A percentile compares a stretch with the other conserved stretches of the same genome.
These are phyloP conservation scores for Sordariomycetes sp. DNA, from an alignment of 2,329 filamentous ascomycete genomes.

Conservation along the genomic window DNA sequence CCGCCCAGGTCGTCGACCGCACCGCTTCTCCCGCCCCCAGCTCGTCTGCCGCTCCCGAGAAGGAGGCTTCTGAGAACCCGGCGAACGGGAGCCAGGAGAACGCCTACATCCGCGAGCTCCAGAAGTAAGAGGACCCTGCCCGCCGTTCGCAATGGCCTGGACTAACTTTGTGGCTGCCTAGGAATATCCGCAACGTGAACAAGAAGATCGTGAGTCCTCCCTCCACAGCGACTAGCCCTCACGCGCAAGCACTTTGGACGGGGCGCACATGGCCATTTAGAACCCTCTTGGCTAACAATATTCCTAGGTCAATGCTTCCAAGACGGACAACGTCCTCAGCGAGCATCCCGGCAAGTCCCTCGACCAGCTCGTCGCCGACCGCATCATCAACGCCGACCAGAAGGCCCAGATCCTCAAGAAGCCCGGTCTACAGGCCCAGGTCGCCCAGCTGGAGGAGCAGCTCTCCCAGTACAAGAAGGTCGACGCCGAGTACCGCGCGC, in stretches of 20 bases:
- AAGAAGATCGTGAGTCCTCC: constrained; percentile 76
- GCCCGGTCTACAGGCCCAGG: constrained; percentile 57
- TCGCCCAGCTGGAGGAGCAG: constrained; percentile 64
- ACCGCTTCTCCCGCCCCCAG: constrained; percentile 45
- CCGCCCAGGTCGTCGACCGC: constrained; percentile 35
- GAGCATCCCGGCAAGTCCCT: constrained; percentile 62
- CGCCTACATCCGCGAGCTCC: constrained; percentile 74
- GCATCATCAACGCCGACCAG: constrained; percentile 73
- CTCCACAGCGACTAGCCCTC: background rate
- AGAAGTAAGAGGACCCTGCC: constrained; percentile 54
- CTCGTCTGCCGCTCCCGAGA: constrained; percentile 34
- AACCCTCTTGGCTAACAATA: background rate
- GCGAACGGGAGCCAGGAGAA: constrained; percentile 62
- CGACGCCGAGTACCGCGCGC: constrained; percentile 58
- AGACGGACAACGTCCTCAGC: constrained; percentile 58
- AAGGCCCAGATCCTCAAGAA: constrained; percentile 70
- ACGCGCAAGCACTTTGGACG: background rate
- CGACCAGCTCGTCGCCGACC: constrained; percentile 59
- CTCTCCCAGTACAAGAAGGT: constrained; percentile 65
- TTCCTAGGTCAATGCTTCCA: constrained; percentile 56
- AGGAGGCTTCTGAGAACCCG: constrained; percentile 44
- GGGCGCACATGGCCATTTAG: background rate
- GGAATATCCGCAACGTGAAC: constrained; percentile 81
- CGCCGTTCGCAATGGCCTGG: constrained; percentile 8
- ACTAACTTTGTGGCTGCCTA: constrained; percentile 21